phyloP scores from a whole-genome alignment of 768 basidiomycete genomes.

The Calocera viscosa region DNA sequence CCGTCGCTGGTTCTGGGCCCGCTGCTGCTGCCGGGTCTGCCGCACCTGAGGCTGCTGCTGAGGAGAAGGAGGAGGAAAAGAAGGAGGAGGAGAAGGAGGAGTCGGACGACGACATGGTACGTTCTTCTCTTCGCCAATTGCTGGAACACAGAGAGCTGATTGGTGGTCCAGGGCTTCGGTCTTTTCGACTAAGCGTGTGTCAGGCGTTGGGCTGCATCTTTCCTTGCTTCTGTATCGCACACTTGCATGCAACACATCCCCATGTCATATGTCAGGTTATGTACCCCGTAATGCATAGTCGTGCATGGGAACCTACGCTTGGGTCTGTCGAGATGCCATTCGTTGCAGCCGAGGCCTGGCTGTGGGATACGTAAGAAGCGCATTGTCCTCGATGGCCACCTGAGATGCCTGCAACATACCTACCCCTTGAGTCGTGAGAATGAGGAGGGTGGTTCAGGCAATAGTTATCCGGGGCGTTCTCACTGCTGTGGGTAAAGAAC shows the following conservation, averaged over 20 bases:
- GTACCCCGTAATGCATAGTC: constrained; percentile 2
- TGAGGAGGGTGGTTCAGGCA: too few relatives aligned
- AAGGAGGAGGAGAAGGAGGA: constrained; percentile 61
- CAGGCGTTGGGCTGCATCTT: neutral
- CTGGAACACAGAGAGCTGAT: constrained; percentile 8
- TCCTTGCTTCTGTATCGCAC: neutral
- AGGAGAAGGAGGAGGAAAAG: constrained; percentile 65
- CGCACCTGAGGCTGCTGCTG: constrained; percentile 54
- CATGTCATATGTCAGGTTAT: constrained; percentile 4
- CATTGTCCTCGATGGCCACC: too few relatives aligned
- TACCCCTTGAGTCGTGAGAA: too few relatives aligned
- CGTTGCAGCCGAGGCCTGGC: too few relatives aligned
- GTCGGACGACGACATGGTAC: constrained; percentile 69
- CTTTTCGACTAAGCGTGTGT: constrained; percentile 63
- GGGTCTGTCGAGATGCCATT: too few relatives aligned
- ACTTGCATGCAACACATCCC: neutral
- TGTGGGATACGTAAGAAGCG: too few relatives aligned
- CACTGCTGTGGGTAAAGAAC: too few relatives aligned
- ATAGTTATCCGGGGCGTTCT: too few relatives aligned
- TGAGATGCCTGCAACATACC: too few relatives aligned
- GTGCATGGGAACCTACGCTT: constrained; percentile 1
- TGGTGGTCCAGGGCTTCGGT: constrained; percentile 66
- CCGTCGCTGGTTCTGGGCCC: constrained; percentile 46
- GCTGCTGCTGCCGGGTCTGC: constrained; percentile 45
- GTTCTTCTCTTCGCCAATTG: constrained; percentile 20